These are phyloP conservation scores for Yamadazyma phyllophila DNA, from an alignment of 805 yeast genomes.

Conservation along the genomic window DNA sequence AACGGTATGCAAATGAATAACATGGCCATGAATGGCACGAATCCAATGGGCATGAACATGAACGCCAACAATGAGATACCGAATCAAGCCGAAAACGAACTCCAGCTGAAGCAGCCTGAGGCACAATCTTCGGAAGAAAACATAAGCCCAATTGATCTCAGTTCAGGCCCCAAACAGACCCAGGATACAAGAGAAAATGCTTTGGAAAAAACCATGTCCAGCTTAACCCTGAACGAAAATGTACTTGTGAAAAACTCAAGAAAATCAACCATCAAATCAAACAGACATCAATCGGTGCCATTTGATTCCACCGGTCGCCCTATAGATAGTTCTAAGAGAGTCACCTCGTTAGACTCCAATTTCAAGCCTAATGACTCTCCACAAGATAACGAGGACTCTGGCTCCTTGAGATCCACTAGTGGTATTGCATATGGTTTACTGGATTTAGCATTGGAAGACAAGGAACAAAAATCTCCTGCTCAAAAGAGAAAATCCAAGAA, in stretches of 20 bases:
- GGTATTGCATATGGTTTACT: conserved; percentile 16
- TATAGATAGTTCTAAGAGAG: conserved; percentile 12
- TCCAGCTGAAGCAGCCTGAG: too few relatives aligned
- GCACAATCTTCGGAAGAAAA: neutral
- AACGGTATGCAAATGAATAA: conserved; percentile 5
- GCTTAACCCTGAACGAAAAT: conserved; percentile 6
- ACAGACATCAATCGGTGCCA: conserved; percentile 38
- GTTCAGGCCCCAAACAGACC: neutral
- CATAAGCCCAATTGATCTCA: conserved; percentile 3
- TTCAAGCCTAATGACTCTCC: conserved; percentile 15
- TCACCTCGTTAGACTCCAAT: conserved; percentile 21
- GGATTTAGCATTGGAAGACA: conserved; percentile 15
- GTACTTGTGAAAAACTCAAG: conserved; percentile 25
- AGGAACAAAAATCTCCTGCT: neutral
- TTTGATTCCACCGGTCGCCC: conserved; percentile 8
- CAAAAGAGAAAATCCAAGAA: too few relatives aligned
- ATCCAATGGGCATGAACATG: conserved; percentile 2
- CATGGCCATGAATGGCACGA: conserved; percentile 8
- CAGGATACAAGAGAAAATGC: neutral
- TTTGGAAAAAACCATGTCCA: conserved; percentile 3
- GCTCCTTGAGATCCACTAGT: neutral
- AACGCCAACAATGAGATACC: neutral
- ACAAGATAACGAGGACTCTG: neutral
- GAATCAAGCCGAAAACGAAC: neutral
- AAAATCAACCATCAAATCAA: conserved; percentile 30